Percentiles rank a stretch among this genome's conserved stretches.
phyloP scores from a whole-genome alignment of 345 rosid genomes.

The Jatropha curcas region DNA sequence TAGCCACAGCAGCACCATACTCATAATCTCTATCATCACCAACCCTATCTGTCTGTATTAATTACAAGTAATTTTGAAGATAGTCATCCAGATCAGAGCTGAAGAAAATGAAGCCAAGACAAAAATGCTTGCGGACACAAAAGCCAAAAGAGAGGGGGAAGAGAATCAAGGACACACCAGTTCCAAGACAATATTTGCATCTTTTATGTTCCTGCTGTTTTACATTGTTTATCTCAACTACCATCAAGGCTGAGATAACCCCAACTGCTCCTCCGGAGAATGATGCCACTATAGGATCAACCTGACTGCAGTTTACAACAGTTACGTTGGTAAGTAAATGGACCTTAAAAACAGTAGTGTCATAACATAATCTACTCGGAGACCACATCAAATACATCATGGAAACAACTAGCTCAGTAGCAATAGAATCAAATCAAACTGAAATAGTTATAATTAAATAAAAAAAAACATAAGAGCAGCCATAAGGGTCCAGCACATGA shows the following conservation, averaged over 20 bases:
- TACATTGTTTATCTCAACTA: conserved; percentile 93
- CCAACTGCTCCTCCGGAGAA: conserved; percentile 99
- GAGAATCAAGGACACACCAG: conserved; percentile 46
- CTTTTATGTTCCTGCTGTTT: conserved; percentile 91
- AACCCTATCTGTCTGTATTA: not conserved
- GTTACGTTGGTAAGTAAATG: conserved; percentile 5
- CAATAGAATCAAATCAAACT: not conserved
- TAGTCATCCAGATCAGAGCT: not conserved
- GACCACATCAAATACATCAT: not conserved
- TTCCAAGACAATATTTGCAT: conserved; percentile 99
- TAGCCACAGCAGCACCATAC: not conserved
- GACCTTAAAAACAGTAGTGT: not conserved
- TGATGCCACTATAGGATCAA: conserved; percentile 97
- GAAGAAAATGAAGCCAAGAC: not conserved
- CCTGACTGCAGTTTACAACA: conserved; percentile 56
- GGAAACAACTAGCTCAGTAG: not conserved
- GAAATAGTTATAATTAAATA: not conserved
- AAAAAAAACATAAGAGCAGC: not conserved
- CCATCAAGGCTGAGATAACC: conserved; percentile 94
- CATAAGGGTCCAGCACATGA: not conserved
- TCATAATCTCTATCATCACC: not conserved
- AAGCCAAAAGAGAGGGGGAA: not conserved
- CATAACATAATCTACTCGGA: not conserved
- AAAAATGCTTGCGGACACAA: not conserved
- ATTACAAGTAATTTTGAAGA: not conserved